These are phyloP conservation scores for Backusella tuberculispora DNA, from an alignment of 192 early-diverging fungal genomes.

Conservation along the genomic window DNA sequence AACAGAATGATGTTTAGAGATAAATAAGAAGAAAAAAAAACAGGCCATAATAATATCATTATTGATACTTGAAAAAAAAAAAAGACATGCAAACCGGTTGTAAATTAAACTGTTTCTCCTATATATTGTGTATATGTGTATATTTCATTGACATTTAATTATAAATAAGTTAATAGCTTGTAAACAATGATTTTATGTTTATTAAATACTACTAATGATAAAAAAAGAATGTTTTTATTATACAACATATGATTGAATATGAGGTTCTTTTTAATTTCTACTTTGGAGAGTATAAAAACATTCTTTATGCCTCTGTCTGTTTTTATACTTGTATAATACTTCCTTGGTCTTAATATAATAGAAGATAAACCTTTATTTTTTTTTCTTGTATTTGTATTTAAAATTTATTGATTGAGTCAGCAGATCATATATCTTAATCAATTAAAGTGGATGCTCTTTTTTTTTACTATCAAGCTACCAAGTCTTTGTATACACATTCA, in stretches of 20 bases:
- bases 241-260: neutral
- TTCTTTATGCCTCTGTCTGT: neutral
- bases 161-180: neutral
- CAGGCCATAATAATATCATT: no score
- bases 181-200: neutral
- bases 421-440: neutral
- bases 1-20: neutral
- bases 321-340: no score
- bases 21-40: neutral
- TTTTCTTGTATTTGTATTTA: neutral
- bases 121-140: neutral
- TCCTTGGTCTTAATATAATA: no score
- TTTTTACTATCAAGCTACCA: no score
- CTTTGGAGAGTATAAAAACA: neutral
- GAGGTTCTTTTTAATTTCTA: neutral
- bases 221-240: neutral
- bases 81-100: neutral
- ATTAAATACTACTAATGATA: neutral
- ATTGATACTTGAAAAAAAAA: neutral
- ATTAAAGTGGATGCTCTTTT: neutral
- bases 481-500: no score
- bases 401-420: neutral
- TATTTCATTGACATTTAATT: neutral
- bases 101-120: conserved; percentile 7
- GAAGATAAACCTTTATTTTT: no score